phyloP scores from a whole-genome alignment of 1,284 basidiomycete genomes.

The Melampsora larici-populina region DNA sequence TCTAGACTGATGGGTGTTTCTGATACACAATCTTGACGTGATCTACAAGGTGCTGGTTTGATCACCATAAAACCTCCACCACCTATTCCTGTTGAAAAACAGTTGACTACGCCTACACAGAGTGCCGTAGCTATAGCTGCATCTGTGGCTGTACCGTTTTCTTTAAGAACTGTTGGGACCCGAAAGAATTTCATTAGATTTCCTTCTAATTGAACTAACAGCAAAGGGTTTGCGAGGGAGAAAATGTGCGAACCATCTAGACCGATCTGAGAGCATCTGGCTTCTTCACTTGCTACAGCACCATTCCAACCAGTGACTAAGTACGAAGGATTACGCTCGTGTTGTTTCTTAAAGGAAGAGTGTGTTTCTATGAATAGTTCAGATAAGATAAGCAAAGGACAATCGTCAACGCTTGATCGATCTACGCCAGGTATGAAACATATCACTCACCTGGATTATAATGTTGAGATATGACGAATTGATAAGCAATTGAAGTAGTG shows the following conservation, averaged over 20 bases:
- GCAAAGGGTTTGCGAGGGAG: not conserved
- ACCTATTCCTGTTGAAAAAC: constrained; percentile 79
- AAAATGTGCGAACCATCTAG: constrained; percentile 65
- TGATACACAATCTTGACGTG: not conserved
- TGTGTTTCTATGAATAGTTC: not conserved
- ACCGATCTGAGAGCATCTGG: constrained; percentile 76
- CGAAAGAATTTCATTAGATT: not conserved
- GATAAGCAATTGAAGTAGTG: too few relatives aligned
- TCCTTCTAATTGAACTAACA: not conserved
- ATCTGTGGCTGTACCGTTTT: constrained; percentile 87
- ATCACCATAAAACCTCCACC: constrained; percentile 90
- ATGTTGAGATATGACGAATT: too few relatives aligned
- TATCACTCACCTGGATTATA: too few relatives aligned
- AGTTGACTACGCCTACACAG: constrained; percentile 79
- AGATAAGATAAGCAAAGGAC: too few relatives aligned
- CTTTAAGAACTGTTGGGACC: constrained; percentile 51
- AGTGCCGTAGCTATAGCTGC: constrained; percentile 75
- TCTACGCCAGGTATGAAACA: too few relatives aligned
- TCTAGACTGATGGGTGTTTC: constrained; percentile 62
- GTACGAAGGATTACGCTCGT: constrained; percentile 66
- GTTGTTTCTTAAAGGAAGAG: not conserved
- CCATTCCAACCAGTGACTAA: constrained; percentile 69
- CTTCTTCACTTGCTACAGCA: constrained; percentile 82
- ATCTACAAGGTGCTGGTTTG: constrained; percentile 62
- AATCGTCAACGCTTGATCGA: too few relatives aligned